Evolutionary conservation across 2,329 filamentous ascomycete genomes (phyloP).

Genomic region (Sclerotinia spermophila): DNA sequence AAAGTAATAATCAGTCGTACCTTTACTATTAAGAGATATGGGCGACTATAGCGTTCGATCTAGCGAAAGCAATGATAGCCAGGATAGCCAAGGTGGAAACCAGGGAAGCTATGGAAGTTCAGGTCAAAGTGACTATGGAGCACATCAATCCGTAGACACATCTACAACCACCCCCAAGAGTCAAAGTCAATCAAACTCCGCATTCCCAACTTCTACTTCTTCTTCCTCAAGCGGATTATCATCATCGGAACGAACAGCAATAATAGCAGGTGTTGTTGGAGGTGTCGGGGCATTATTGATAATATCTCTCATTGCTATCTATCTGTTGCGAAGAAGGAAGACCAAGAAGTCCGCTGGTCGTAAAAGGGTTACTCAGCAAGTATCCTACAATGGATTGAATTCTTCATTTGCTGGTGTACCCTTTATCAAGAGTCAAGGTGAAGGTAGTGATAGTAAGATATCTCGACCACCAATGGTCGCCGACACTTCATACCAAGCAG

Average conservation of each 20-base stretch:
- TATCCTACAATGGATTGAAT: slow-evolving; percentile 27
- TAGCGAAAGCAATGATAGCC: neutral
- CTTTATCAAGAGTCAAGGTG: slow-evolving; percentile 19
- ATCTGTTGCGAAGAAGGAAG: slow-evolving; percentile 22
- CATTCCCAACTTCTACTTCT: slow-evolving; percentile 15
- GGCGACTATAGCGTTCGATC: neutral
- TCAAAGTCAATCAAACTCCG: slow-evolving; percentile 14
- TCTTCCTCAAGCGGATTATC: slow-evolving; percentile 19
- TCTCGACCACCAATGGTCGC: slow-evolving; percentile 8
- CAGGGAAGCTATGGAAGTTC: neutral
- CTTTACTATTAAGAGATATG: neutral
- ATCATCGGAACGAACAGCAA: slow-evolving; percentile 15
- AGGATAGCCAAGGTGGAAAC: neutral
- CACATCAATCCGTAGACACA: slow-evolving; percentile 17
- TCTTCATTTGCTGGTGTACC: slow-evolving; percentile 26
- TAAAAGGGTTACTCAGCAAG: slow-evolving; percentile 17
- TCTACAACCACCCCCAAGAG: slow-evolving; percentile 16
- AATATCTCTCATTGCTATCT: slow-evolving; percentile 23
- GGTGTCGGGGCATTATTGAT: slow-evolving; percentile 24
- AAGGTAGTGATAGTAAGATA: slow-evolving; percentile 13
- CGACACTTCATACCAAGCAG: slow-evolving; percentile 15
- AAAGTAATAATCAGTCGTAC: neutral
- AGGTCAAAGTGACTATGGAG: neutral
- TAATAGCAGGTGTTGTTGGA: slow-evolving; percentile 27
- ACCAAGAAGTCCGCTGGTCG: slow-evolving; percentile 17